These are phyloP conservation scores for Oxyria digyna DNA, from an alignment of 148 eudicot genomes.

Conservation along the genomic window DNA sequence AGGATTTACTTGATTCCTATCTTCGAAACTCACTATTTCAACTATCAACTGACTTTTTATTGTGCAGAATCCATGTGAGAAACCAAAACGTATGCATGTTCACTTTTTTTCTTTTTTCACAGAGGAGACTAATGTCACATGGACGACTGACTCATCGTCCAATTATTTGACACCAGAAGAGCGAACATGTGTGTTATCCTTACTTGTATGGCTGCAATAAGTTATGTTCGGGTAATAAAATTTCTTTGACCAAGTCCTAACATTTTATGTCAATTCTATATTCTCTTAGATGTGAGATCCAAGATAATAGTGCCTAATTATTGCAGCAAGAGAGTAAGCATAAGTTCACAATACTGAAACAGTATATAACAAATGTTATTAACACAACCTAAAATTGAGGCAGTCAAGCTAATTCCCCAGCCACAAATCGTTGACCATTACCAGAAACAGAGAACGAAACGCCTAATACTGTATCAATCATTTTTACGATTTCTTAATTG, in stretches of 20 bases:
- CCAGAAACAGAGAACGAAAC: neutral
- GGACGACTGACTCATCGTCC: too few species aligned
- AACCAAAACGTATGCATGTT: neutral
- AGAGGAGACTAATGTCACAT: too few species aligned
- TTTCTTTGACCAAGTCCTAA: neutral
- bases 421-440: neutral
- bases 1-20: too few species aligned
- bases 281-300: neutral
- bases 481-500: neutral
- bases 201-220: too few species aligned
- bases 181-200: neutral
- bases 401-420: neutral
- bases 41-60: neutral
- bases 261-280: neutral
- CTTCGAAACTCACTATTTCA: too few species aligned
- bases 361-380: neutral
- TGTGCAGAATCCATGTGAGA: neutral
- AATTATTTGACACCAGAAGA: neutral
- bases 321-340: neutral
- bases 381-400: neutral
- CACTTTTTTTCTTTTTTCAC: too few species aligned
- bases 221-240: too few species aligned
- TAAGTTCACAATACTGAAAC: neutral
- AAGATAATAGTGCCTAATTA: neutral
- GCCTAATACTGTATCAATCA: neutral